phyloP scores from a whole-genome alignment of 257 asterid genomes.

The Salvia hispanica region DNA sequence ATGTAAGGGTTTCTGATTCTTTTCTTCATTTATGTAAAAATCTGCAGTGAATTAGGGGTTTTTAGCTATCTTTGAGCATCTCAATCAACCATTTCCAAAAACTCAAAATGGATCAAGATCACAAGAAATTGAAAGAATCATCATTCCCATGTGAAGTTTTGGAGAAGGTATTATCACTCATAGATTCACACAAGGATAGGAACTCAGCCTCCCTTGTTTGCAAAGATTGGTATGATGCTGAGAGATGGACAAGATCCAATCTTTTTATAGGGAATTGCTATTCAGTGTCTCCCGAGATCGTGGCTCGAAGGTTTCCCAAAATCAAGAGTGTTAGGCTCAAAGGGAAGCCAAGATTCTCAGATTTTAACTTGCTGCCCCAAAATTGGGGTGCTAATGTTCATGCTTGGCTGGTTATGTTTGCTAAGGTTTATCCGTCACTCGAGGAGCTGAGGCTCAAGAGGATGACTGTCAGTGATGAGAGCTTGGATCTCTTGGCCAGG shows the following conservation, averaged over 20 bases:
- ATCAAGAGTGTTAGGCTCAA: conserved; percentile 70
- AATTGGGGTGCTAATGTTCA: conserved; percentile 85
- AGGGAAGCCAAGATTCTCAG: conserved; percentile 83
- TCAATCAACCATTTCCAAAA: too few species aligned
- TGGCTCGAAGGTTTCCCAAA: conserved; percentile 66
- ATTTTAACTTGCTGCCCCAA: conserved; percentile 68
- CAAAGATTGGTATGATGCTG: conserved; percentile 82
- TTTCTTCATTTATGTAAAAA: too few species aligned
- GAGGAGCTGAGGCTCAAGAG: conserved; percentile 87
- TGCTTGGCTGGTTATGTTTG: conserved; percentile 66
- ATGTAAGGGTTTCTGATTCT: too few species aligned
- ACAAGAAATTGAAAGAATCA: background rate
- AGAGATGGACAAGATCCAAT: conserved; percentile 80
- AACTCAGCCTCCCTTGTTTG: conserved; percentile 74
- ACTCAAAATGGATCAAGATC: too few species aligned
- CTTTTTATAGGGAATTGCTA: conserved; percentile 81
- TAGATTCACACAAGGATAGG: conserved; percentile 64
- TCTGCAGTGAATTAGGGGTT: too few species aligned
- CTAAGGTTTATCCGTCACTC: conserved; percentile 67
- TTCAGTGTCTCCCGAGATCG: conserved; percentile 78
- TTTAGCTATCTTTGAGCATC: too few species aligned
- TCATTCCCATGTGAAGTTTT: conserved; percentile 77
- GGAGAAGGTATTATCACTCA: conserved; percentile 66
- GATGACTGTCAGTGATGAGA: conserved; percentile 73
- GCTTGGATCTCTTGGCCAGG: conserved; percentile 75